A percentile compares a stretch with the other conserved stretches of the same genome.
These are phyloP conservation scores for Bondarzewia mesenterica DNA, from an alignment of 1,284 basidiomycete species.

Conservation along the genomic window DNA sequence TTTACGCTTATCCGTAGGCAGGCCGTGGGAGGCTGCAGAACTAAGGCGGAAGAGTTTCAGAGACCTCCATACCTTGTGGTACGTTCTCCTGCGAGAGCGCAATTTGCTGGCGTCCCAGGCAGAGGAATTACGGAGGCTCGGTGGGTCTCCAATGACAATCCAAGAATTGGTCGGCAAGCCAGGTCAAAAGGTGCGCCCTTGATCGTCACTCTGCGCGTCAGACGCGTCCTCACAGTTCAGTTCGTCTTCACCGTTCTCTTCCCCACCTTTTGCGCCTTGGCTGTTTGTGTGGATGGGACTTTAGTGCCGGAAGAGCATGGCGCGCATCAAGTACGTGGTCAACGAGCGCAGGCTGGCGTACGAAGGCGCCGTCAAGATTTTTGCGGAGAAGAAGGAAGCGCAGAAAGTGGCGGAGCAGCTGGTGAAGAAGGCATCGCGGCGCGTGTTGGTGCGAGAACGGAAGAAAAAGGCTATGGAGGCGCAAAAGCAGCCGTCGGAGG, in stretches of 20 bases:
- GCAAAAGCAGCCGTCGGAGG: constrained; percentile 7
- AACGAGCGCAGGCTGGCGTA: constrained; percentile 89
- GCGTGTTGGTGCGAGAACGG: neutral
- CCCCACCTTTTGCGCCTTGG: neutral
- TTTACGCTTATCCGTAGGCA: constrained; percentile 39
- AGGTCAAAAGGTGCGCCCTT: neutral
- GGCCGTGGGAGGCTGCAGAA: constrained; percentile 81
- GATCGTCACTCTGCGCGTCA: constrained; percentile 3
- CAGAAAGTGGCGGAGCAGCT: constrained; percentile 6
- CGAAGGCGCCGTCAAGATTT: constrained; percentile 49
- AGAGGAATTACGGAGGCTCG: constrained; percentile 64
- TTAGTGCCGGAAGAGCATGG: constrained; percentile 94
- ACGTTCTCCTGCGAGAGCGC: constrained; percentile 78
- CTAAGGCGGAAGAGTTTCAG: constrained; percentile 84
- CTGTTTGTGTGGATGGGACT: neutral
- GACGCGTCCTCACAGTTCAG: constrained; percentile 21
- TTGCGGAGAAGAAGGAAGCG: constrained; percentile 21
- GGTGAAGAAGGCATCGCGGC: constrained; percentile 3
- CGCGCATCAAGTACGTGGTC: constrained; percentile 88
- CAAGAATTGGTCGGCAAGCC: constrained; percentile 6
- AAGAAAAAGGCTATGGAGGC: constrained; percentile 10
- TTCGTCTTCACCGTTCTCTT: too few species aligned
- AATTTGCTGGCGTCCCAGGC: constrained; percentile 86
- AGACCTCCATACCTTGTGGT: constrained; percentile 92
- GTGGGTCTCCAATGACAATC: too few species aligned